Evolutionary conservation across 2,329 filamentous ascomycete genomes (phyloP), one percentile per base, ranked within the genome.

Genomic region (Aspergillus sp.): DNA sequence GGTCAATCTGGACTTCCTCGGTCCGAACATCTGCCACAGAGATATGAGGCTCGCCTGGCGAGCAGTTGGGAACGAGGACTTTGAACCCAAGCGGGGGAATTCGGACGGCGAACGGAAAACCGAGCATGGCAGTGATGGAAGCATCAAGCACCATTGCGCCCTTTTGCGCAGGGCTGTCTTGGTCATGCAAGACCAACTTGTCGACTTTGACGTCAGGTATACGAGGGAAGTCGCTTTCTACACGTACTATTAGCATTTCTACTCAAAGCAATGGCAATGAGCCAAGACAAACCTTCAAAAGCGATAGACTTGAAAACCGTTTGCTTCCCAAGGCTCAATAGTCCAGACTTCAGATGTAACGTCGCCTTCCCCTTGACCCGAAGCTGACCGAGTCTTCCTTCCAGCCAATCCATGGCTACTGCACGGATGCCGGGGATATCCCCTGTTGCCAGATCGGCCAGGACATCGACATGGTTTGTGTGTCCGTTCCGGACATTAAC

Each of bases 381-480:
- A 49, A 98, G 71, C 48, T 79, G 75, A 9, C 82, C 79, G 49
- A 97, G 73, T 46, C 82, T 84, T 35, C 90, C 90, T 46, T 87
- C 83, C 51, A 98, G 72, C 84, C 89, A 97, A 66, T 95, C 86
- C 64, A 93, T 89, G 42, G 88, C 89, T 53, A 97, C 79, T 50
- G 79, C 79, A 50, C 88, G 84, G 57, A 96, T 82, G 5, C 84
- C 85, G 47, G 90, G 82, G 12, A 88, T 73, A 59, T 90, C 81
- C 25, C 90, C 90, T 22, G 89, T 85, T 33, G 79, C 73, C 35
- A 97, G 69, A 52, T 93, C 83, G 38, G 86, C 80, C 47, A 93
- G 69, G 57, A 97, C 84, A 59, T 96, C 87, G 49, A 97, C 74
- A 48, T 80, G 73, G 2, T 88, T 97, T 13, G 76, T 81, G 58